A percentile compares a stretch with the other conserved stretches of the same genome.
Evolutionary conservation across 176 grass and related monocot genomes (phyloP).

Genomic region (Poa pratensis): DNA sequence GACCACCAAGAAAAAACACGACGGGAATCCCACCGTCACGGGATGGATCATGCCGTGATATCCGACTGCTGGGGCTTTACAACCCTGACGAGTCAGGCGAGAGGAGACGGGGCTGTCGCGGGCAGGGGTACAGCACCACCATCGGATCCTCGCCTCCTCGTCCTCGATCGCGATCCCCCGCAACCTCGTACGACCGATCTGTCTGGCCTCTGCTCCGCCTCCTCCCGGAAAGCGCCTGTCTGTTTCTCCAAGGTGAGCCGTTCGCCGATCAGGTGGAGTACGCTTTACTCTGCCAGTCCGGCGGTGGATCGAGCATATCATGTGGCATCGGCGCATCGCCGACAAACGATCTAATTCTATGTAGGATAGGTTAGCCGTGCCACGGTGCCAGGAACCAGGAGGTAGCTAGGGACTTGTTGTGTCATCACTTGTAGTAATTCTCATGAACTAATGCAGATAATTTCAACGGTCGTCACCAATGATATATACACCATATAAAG

Average conservation of each 20-base stretch:
- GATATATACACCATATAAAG: not conserved
- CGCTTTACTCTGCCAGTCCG: no score
- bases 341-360: no score
- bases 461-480: not conserved
- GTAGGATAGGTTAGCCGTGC: no score
- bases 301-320: no score
- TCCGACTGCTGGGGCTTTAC: not conserved
- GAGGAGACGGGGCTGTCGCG: not conserved
- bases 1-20: not conserved
- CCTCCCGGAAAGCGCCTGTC: not conserved
- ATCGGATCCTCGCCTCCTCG: not conserved
- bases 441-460: not conserved
- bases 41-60: no score
- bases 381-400: no score
- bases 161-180: not conserved
- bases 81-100: not conserved
- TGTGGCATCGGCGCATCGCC: no score
- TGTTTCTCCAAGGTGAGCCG: not conserved
- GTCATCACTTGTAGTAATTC: not conserved
- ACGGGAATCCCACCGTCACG: not conserved
- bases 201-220: not conserved
- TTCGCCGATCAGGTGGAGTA: not conserved
- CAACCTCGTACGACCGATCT: not conserved
- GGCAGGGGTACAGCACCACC: not conserved
- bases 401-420: not conserved